A percentile compares a stretch with the other conserved stretches of the same genome.
Evolutionary conservation across 192 early-diverging fungal genomes (phyloP).

Genomic region (Podila clonocystis): DNA sequence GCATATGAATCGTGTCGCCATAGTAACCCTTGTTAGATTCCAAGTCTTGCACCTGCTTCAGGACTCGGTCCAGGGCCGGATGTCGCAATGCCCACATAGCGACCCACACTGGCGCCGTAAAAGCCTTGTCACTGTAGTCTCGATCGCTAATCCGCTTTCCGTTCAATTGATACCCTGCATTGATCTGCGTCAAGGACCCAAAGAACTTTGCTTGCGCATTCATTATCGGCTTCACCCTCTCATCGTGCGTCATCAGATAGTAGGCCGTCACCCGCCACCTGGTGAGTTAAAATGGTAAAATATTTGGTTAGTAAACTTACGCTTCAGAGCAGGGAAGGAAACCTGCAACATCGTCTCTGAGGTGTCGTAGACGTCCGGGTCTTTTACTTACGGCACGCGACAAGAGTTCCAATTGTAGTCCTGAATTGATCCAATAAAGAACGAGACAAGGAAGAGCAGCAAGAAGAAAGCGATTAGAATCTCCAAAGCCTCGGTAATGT

Average conservation of each 20-base stretch:
- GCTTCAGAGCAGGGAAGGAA: no score
- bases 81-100: conserved; percentile 47
- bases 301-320: conserved; percentile 2
- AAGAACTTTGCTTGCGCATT: conserved; percentile 54
- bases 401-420: conserved; percentile 62
- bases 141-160: conserved; percentile 28
- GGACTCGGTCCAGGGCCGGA: neutral
- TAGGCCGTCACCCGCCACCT: conserved; percentile 53
- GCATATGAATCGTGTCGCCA: conserved; percentile 54
- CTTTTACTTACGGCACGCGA: conserved; percentile 43
- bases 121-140: conserved; percentile 55
- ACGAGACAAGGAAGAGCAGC: conserved; percentile 1
- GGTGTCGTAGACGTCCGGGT: neutral
- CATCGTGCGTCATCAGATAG: conserved; percentile 54
- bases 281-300: neutral
- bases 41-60: conserved; percentile 45
- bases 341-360: neutral
- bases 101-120: conserved; percentile 51
- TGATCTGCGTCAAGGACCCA: conserved; percentile 12
- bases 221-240: conserved; percentile 40
- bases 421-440: conserved; percentile 4
- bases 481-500: conserved; percentile 3
- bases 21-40: conserved; percentile 52
- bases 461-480: conserved; percentile 4
- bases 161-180: conserved; percentile 52